phyloP scores from a whole-genome alignment of 768 basidiomycete genomes.

The Tephrocybe sp. region DNA sequence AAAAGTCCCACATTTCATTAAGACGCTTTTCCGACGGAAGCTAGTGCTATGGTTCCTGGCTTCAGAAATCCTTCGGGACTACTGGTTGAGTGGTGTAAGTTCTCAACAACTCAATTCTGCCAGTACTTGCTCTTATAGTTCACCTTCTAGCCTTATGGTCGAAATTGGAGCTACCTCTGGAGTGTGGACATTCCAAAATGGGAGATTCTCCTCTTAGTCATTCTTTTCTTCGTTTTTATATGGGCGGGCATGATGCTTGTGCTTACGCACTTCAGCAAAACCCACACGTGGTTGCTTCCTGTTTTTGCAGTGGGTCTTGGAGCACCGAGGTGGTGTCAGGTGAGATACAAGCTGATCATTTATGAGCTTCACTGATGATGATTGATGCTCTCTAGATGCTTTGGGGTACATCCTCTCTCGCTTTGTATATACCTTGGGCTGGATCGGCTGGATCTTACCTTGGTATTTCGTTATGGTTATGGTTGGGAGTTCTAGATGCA shows the following conservation, averaged over 20 bases:
- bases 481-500: slow-evolving; percentile 93
- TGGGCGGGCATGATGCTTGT: slow-evolving; percentile 76
- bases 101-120: background rate
- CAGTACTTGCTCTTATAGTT: slow-evolving; percentile 9
- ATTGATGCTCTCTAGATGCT: slow-evolving; percentile 53
- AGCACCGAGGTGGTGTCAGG: slow-evolving; percentile 94
- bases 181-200: slow-evolving; percentile 76
- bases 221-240: slow-evolving; percentile 82
- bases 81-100: slow-evolving; percentile 85
- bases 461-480: slow-evolving; percentile 88
- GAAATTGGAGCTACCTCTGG: slow-evolving; percentile 96
- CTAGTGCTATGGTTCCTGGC: slow-evolving; percentile 94
- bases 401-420: slow-evolving; percentile 94
- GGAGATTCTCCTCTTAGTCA: slow-evolving; percentile 77
- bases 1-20: slow-evolving; percentile 90
- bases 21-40: slow-evolving; percentile 85
- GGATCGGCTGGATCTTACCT: slow-evolving; percentile 84
- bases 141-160: slow-evolving; percentile 72
- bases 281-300: slow-evolving; percentile 92
- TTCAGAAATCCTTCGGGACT: slow-evolving; percentile 88
- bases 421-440: slow-evolving; percentile 92
- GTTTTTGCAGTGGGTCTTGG: slow-evolving; percentile 95
- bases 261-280: slow-evolving; percentile 85
- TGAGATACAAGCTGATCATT: slow-evolving; percentile 22
- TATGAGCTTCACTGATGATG: background rate